Evolutionary conservation across 2,329 filamentous ascomycete species (phyloP).

Genomic region (Cercospora zeina): DNA sequence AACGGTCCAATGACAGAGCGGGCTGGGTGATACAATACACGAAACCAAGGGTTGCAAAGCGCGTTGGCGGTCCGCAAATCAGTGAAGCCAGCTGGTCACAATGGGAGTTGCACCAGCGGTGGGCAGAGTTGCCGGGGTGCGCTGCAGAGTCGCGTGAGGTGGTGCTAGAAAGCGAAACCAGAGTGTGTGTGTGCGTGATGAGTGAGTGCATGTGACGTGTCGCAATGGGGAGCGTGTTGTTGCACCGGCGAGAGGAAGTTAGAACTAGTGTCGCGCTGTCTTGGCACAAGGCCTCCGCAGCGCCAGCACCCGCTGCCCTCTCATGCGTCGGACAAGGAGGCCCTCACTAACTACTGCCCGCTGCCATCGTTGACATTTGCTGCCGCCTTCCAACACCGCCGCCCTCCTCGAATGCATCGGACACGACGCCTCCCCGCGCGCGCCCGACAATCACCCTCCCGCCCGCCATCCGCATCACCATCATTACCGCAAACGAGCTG

Average conservation of each 20-base stretch:
- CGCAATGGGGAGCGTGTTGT: background rate
- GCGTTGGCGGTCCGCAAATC: conserved; percentile 3
- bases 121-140: background rate
- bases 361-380: background rate
- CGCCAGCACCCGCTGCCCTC: conserved; percentile 5
- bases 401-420: conserved; percentile 2
- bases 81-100: background rate
- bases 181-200: background rate
- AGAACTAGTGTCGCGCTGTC: background rate
- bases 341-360: background rate
- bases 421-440: background rate
- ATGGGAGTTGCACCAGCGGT: background rate
- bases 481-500: conserved; percentile 1
- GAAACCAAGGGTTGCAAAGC: background rate
- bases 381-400: background rate
- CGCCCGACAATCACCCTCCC: conserved; percentile 5
- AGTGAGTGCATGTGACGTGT: conserved; percentile 8
- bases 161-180: conserved; percentile 8
- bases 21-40: conserved; percentile 13
- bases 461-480: background rate
- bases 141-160: conserved; percentile 18
- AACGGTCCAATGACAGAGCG: conserved; percentile 13
- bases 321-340: background rate
- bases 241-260: conserved; percentile 1
- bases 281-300: conserved; percentile 8